Conservation (phyloP, 2,329 filamentous ascomycete species). For the Nigrospora osmanthi region DNA sequence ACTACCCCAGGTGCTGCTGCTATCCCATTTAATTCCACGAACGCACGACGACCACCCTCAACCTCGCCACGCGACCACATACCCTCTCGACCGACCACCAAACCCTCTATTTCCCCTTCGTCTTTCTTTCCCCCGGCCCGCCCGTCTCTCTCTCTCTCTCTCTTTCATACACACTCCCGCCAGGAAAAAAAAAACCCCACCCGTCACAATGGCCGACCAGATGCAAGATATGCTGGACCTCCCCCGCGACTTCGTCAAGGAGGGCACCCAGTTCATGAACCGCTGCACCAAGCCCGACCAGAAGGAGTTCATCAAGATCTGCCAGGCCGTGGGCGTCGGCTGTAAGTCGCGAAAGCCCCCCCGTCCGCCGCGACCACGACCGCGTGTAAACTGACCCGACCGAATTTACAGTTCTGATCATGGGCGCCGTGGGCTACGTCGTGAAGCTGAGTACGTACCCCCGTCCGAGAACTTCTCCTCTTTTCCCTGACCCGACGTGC, state of each 20-base stretch:
- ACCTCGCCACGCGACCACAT: neutral
- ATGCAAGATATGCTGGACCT: conserved; percentile 18
- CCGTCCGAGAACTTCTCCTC: neutral
- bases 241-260: conserved; percentile 56
- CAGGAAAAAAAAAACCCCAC: too few relatives aligned
- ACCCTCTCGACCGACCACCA: neutral
- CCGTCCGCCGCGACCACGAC: too few relatives aligned
- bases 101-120: neutral
- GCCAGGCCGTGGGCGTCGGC: conserved; percentile 57
- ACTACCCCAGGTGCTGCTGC: neutral
- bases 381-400: neutral
- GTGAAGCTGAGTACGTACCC: conserved; percentile 56
- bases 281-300: conserved; percentile 52
- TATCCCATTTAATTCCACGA: neutral
- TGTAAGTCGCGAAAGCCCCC: conserved; percentile 17
- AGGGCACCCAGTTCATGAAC: conserved; percentile 55
- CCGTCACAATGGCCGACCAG: conserved; percentile 5
- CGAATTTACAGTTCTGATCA: conserved; percentile 37
- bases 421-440: conserved; percentile 56
- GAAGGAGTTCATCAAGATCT: conserved; percentile 45
- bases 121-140: neutral
- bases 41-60: too few relatives aligned
- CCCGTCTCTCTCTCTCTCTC: neutral
- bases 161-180: neutral
- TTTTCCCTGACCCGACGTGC: neutral